Conservation (phyloP, 345 rosid genomes). For the Eucalyptus tenuipes region DNA sequence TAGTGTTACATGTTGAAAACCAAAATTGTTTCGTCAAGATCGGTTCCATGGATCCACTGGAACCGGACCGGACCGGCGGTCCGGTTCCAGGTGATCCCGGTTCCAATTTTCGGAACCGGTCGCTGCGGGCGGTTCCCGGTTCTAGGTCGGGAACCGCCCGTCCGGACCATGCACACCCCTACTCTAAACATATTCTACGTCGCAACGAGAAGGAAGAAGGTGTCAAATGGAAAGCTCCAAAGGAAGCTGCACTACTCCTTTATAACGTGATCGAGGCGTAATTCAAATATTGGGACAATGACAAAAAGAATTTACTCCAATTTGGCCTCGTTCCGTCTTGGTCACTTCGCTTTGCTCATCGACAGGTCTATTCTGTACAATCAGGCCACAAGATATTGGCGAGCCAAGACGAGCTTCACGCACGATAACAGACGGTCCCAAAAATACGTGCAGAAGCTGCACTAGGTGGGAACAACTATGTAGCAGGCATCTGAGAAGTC, state of each 20-base stretch:
- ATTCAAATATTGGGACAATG: not conserved
- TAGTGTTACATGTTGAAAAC: too few species aligned
- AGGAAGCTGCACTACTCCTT: not conserved
- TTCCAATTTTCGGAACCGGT: too few species aligned
- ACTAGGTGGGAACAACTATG: not conserved
- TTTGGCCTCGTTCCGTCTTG: not conserved
- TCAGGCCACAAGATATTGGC: not conserved
- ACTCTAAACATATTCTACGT: not conserved
- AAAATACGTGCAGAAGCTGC: not conserved
- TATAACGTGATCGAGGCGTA: not conserved
- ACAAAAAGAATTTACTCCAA: not conserved
- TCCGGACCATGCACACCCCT: too few species aligned
- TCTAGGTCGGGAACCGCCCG: too few species aligned
- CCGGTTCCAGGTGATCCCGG: too few species aligned
- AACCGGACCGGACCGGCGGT: too few species aligned
- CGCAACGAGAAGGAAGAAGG: not conserved
- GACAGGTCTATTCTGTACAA: slow-evolving; percentile 5
- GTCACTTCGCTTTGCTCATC: slow-evolving; percentile 18
- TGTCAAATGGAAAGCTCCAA: not conserved
- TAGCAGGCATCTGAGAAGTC: not conserved
- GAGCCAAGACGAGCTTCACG: not conserved
- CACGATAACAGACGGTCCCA: not conserved
- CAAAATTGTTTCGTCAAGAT: too few species aligned
- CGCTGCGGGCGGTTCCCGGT: too few species aligned
- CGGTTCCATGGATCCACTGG: too few species aligned